Evolutionary conservation across 116 monocot species (phyloP), one percentile per base, ranked within the genome.

Genomic region (Trichopus zeylanicus): DNA sequence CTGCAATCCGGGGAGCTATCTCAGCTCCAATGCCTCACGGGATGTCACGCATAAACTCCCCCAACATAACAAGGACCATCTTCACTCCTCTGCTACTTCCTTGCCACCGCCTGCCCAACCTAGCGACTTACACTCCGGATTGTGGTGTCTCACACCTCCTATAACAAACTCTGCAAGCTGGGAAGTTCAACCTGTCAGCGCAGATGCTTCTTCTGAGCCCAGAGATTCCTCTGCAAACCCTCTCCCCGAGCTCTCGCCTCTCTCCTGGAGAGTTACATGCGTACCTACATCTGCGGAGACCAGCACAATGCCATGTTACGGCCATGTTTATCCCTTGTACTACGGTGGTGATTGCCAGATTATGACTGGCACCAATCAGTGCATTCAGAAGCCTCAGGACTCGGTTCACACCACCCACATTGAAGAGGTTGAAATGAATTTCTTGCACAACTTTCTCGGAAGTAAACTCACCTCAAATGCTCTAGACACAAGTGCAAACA

Each of bases 1-100:
- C 70, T 80, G 55, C 60, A 82, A 77, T 63, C 93, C 79, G 0
- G 74, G 77, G 9, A 73, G 69, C 42, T 93, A 93, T 73, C 68
- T 93, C 26, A 86, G 70, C 46, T 62, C 78, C 48, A 66, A 13
- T 42, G 42, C 42, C 21, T 16, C 65, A 0, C 71, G 74, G 46
- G 74, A 74, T 29, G 30, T 42, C 32, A 23, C 68, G 16, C 48
- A 20, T 12, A 63, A 67, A 29, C 21, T 49, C 20, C 31, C 67
- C 1, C 49, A 76, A 31, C 42, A 46, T 31, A 59, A 24, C 55
- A 73, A 28, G 29, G 25, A 29, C 3, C 51, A 63, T 21, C 59
- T 59, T 27, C 38, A 31, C n/a, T 60, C 56, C 0, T 55, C 69
- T 18, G 33, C 35, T 20, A n/a, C 8, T 0, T 38, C 54, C 38